Evolutionary conservation across 495 filamentous ascomycete genomes (phyloP).

Genomic region (Delitschia confertaspora): DNA sequence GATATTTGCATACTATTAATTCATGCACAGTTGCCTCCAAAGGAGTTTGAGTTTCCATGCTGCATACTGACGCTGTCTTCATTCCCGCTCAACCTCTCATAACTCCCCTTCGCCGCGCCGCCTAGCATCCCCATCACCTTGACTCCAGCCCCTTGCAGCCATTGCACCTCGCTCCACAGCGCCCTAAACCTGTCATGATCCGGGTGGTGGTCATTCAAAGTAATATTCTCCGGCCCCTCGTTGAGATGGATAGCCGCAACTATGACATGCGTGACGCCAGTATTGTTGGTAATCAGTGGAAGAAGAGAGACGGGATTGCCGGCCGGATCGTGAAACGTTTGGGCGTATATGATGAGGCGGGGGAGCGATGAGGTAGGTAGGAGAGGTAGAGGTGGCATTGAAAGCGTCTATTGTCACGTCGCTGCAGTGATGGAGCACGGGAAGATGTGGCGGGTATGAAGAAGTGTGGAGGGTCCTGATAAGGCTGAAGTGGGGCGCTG

Average conservation of each 20-base stretch:
- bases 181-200: slow-evolving; percentile 27
- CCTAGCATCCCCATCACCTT: slow-evolving; percentile 41
- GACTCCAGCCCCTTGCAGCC: slow-evolving; percentile 37
- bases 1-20: too few relatives aligned
- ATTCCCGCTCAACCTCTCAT: slow-evolving; percentile 32
- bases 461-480: background rate
- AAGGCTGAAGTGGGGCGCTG: slow-evolving; percentile 18
- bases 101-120: slow-evolving; percentile 38
- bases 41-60: too few relatives aligned
- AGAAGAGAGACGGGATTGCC: slow-evolving; percentile 37
- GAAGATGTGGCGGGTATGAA: background rate
- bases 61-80: slow-evolving; percentile 26
- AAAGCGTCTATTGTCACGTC: background rate
- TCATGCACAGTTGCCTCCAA: too few relatives aligned
- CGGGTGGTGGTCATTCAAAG: slow-evolving; percentile 38
- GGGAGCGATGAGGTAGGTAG: slow-evolving; percentile 26
- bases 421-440: background rate
- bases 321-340: slow-evolving; percentile 35
- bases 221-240: slow-evolving; percentile 37
- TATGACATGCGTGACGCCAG: slow-evolving; percentile 41
- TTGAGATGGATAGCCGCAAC: slow-evolving; percentile 42
- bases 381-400: slow-evolving; percentile 24
- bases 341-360: slow-evolving; percentile 38
- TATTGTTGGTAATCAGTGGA: slow-evolving; percentile 38
- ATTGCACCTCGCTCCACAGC: slow-evolving; percentile 37